Base-by-base conservation (phyloP, 495 filamentous ascomycete species). In the Talaromyces borbonicus region DNA sequence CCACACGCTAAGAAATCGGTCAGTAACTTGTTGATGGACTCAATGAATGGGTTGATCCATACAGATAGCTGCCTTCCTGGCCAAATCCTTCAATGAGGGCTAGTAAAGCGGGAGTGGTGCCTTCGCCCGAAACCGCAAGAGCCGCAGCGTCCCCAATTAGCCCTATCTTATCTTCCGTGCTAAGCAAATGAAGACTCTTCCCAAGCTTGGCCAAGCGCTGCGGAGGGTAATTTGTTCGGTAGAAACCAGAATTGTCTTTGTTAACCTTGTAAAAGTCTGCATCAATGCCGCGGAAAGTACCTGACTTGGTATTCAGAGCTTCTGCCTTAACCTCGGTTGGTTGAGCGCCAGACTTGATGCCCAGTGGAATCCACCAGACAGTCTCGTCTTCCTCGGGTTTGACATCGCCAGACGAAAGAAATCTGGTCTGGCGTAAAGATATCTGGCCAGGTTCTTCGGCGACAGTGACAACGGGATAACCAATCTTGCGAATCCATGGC, bases 351-450 rank as follows among this genome's bases (percentile, higher is more conserved):
- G 78, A 74, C 55, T 80, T 83, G 35, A 98, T 68, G 18, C 83
- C 82, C 11, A 97, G 73, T 14, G 92, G 92, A 53, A 96, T 77
- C 90, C 92, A 96, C 92, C 92, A 98, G n/a, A 75, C 79, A 1
- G 87, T 94, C 57, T 84, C 61, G 60, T 98, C 88, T 43, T 98
- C 92, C 55, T 88, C 81, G 4, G 87, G 80, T 57, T 87, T 94
- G 36, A 84, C 83, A 60, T 97, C 92, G 11, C 92, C 92, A 23
- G 87, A 89, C 31, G 80, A 83, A 12, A 98, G 71, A 72, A 95
- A 98, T 47, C 92, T 83, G 33, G 72, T 80, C 63, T 98, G 92
- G 46, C 81, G 82, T 40, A 97, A 64, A 26, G 77, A 73, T 49
- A 98, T 84, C 55, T 90, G 81, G 19, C 81, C 78, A 26, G 83